Evolutionary conservation across 2,329 filamentous ascomycete genomes (phyloP).

Genomic region (Westerdykella aurantiaca): DNA sequence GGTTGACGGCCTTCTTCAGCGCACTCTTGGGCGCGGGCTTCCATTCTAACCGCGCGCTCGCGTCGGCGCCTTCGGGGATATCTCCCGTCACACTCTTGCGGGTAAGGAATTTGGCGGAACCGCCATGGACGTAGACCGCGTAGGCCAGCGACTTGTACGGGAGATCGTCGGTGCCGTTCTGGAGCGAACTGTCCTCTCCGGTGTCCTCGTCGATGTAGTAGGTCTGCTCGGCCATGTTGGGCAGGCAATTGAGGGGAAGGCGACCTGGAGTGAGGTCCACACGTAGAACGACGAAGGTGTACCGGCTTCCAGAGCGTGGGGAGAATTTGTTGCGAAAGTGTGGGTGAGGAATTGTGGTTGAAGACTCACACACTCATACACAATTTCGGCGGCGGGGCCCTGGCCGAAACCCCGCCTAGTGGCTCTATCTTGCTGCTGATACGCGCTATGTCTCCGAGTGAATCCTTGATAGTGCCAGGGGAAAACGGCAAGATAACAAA

Average conservation of each 20-base stretch:
- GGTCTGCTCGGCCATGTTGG: constrained; percentile 33
- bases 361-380: no score
- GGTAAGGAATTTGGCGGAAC: constrained; percentile 59
- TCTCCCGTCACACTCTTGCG: constrained; percentile 49
- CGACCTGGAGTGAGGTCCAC: no score
- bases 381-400: no score
- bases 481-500: no score
- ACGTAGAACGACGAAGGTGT: no score
- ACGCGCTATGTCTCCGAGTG: no score
- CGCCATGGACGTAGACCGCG: constrained; percentile 67
- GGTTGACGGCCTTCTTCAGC: constrained; percentile 75
- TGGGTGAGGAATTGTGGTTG: background rate
- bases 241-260: background rate
- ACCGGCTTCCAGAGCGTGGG: background rate
- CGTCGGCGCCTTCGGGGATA: constrained; percentile 48
- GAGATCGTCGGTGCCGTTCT: constrained; percentile 62
- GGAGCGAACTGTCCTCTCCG: constrained; percentile 62
- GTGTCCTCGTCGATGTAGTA: constrained; percentile 77
- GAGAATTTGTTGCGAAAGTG: background rate
- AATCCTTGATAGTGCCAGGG: no score
- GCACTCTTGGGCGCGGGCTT: constrained; percentile 79
- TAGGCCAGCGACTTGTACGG: constrained; percentile 78
- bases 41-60: constrained; percentile 61
- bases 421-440: no score
- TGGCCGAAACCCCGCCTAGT: no score